Conservation (phyloP, 2,329 filamentous ascomycete species). For the Fusarium albosuccineum region DNA sequence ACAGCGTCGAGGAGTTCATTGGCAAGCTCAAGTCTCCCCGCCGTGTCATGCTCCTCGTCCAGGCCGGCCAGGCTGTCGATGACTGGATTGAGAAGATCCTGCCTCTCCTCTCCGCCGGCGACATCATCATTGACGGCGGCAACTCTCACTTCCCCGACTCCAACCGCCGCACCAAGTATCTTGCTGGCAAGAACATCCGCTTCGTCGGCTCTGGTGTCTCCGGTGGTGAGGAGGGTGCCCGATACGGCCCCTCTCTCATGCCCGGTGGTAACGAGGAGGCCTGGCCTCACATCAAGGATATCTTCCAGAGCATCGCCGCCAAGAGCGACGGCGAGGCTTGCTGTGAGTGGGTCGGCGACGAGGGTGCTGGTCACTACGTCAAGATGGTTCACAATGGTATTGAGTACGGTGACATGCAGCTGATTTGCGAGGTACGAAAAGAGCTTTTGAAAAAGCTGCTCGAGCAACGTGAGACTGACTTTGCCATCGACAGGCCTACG, state of each 20-base stretch:
- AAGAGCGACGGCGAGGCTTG: conserved; percentile 98
- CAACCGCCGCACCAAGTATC: conserved; percentile 95
- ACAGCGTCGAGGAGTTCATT: conserved; percentile 94
- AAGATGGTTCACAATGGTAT: conserved; percentile 99
- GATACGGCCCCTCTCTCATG: conserved; percentile 98
- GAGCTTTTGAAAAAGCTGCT: neutral
- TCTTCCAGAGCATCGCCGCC: conserved; percentile 97
- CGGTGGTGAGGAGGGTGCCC: conserved; percentile 98
- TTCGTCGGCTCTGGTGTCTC: conserved; percentile 98
- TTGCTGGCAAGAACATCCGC: conserved; percentile 86
- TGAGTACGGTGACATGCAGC: conserved; percentile 99
- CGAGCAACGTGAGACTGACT: conserved; percentile 32
- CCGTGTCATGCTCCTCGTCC: conserved; percentile 98
- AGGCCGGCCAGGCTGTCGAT: conserved; percentile 97
- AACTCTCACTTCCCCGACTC: conserved; percentile 99
- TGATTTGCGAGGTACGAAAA: conserved; percentile 90
- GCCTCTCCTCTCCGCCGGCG: conserved; percentile 83
- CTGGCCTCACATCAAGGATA: conserved; percentile 98
- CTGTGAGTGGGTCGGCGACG: conserved; percentile 99
- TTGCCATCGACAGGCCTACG: conserved; percentile 80
- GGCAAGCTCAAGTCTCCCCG: conserved; percentile 97
- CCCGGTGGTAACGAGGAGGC: conserved; percentile 98
- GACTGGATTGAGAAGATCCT: conserved; percentile 98
- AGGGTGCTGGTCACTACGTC: conserved; percentile 99
- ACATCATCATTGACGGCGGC: conserved; percentile 98